Conservation (phyloP, 2,329 filamentous ascomycete genomes). For the Aspergillus chevalieri region DNA sequence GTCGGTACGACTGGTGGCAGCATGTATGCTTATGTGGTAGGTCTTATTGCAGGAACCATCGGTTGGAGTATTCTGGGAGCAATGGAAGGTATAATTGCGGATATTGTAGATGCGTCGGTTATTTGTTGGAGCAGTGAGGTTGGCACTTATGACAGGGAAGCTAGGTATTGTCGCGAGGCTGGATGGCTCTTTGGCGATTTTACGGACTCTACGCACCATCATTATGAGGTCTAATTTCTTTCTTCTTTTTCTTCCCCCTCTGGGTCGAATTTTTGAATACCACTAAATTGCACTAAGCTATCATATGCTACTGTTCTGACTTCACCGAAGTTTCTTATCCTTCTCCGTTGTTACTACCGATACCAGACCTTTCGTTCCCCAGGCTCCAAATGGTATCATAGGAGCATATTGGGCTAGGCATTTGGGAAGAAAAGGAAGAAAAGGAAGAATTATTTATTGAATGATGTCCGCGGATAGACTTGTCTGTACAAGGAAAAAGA, state of each 20-base stretch:
- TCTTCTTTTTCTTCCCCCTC: neutral
- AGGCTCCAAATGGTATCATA: too few relatives aligned
- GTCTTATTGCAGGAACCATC: slow-evolving; percentile 85
- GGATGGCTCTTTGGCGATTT: slow-evolving; percentile 74
- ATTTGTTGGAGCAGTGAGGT: slow-evolving; percentile 93
- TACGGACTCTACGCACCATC: neutral
- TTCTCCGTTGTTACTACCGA: too few relatives aligned
- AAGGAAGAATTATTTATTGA: too few relatives aligned
- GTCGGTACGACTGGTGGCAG: slow-evolving; percentile 59
- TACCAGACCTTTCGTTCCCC: too few relatives aligned
- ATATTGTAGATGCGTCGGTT: slow-evolving; percentile 79
- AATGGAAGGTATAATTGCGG: slow-evolving; percentile 81
- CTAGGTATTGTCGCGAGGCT: slow-evolving; percentile 84
- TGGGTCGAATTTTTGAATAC: neutral
- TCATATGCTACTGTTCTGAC: too few relatives aligned
- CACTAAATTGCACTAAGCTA: too few relatives aligned
- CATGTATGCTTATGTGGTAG: slow-evolving; percentile 90
- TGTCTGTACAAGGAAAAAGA: too few relatives aligned
- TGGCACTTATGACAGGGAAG: slow-evolving; percentile 55
- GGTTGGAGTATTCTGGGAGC: slow-evolving; percentile 89
- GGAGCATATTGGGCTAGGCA: too few relatives aligned
- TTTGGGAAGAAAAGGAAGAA: too few relatives aligned
- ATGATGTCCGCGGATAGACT: too few relatives aligned
- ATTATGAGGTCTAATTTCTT: slow-evolving; percentile 1
- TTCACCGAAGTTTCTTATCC: too few relatives aligned